Conservation (phyloP, 1,139 yeast species). For the Magnusiomyces ingens region DNA sequence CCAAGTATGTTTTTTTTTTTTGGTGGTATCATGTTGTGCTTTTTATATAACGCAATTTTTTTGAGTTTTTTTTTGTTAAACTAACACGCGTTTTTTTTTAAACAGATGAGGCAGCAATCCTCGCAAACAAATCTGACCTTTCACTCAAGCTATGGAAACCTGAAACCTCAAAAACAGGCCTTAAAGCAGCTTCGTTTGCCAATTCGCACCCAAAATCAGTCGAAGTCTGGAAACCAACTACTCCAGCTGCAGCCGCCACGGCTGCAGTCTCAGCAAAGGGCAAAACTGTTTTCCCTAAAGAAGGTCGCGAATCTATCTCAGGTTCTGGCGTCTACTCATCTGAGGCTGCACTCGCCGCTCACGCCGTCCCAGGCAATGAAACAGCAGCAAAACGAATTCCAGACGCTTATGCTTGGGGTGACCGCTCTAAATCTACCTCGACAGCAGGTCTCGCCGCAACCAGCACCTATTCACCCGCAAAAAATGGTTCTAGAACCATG, state of each 20-base stretch:
- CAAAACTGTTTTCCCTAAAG: slow-evolving; percentile 14
- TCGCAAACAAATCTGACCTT: slow-evolving; percentile 32
- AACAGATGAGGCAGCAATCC: slow-evolving; percentile 32
- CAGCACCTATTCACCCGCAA: slow-evolving; percentile 16
- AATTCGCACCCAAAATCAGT: slow-evolving; percentile 26
- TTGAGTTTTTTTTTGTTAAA: too few species aligned
- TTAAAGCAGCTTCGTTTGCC: slow-evolving; percentile 36
- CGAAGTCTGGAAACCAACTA: slow-evolving; percentile 31
- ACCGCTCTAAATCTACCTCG: slow-evolving; percentile 16
- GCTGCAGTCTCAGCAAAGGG: slow-evolving; percentile 47
- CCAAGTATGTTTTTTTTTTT: slow-evolving; percentile 18
- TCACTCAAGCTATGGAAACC: slow-evolving; percentile 35
- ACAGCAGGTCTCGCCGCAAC: slow-evolving; percentile 15
- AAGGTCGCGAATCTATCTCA: slow-evolving; percentile 15
- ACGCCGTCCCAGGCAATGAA: slow-evolving; percentile 30
- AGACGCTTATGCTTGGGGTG: slow-evolving; percentile 34
- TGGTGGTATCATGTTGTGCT: too few species aligned
- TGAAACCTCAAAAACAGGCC: slow-evolving; percentile 29
- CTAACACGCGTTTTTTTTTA: not conserved
- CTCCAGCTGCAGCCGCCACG: slow-evolving; percentile 35
- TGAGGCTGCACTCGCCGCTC: slow-evolving; percentile 28
- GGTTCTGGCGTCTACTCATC: slow-evolving; percentile 21
- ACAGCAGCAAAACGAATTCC: slow-evolving; percentile 32
- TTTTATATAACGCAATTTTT: too few species aligned
- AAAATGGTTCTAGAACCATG: slow-evolving; percentile 16